These are phyloP conservation scores for Hypsizygus marmoreus DNA, from an alignment of 768 basidiomycete species.

Conservation along the genomic window DNA sequence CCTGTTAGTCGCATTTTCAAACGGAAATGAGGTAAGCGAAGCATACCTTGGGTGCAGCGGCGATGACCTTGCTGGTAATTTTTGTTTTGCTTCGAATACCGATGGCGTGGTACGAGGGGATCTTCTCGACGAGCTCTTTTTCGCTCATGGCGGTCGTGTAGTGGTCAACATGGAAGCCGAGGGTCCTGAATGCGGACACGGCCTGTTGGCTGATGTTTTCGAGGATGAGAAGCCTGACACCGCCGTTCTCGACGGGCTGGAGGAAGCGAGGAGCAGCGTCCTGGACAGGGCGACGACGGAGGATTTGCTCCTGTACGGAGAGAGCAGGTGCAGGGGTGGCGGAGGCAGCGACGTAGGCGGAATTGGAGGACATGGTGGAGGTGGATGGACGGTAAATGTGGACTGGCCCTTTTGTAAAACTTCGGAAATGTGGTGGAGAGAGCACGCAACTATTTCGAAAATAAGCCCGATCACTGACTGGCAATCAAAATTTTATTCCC, in stretches of 20 bases:
- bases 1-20: conserved; percentile 1
- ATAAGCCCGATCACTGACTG: conserved; percentile 16
- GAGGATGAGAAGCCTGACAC: conserved; percentile 79
- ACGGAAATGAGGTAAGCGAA: neutral
- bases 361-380: conserved; percentile 42
- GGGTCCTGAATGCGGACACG: conserved; percentile 71
- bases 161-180: conserved; percentile 94
- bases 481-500: conserved; percentile 4
- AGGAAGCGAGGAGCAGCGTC: conserved; percentile 60
- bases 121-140: conserved; percentile 85
- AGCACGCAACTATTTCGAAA: conserved; percentile 17
- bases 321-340: conserved; percentile 36
- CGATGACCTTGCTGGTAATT: conserved; percentile 87
- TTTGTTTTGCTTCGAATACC: conserved; percentile 98
- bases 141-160: conserved; percentile 84
- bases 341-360: conserved; percentile 56
- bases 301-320: conserved; percentile 45
- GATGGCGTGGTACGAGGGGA: conserved; percentile 86
- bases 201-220: conserved; percentile 97
- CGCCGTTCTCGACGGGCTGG: conserved; percentile 81
- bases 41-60: conserved; percentile 81
- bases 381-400: conserved; percentile 7
- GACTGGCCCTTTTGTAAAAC: conserved; percentile 9
- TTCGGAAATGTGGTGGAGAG: conserved; percentile 4
- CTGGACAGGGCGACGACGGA: conserved; percentile 34